These are phyloP conservation scores for Fusarium xyrophilum DNA, from an alignment of 2,329 filamentous ascomycete genomes.

Conservation along the genomic window DNA sequence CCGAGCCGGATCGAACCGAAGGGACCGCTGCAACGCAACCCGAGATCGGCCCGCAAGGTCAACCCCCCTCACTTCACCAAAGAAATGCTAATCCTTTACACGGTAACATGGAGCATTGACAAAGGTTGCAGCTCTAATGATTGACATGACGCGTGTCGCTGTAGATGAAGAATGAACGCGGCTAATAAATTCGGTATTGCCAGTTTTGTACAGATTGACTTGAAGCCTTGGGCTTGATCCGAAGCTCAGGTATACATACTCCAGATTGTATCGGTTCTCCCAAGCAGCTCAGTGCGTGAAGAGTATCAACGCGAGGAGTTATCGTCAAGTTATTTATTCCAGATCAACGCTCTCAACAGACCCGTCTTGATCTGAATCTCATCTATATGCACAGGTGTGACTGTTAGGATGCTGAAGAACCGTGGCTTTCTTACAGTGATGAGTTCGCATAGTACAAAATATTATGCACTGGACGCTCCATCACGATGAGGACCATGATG, in stretches of 20 bases:
- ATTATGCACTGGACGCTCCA: too few relatives aligned
- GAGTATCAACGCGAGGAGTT: too few relatives aligned
- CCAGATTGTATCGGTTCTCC: too few relatives aligned
- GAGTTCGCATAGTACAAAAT: too few relatives aligned
- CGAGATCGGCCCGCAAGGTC: neutral
- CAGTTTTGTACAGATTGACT: neutral
- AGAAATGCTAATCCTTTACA: neutral
- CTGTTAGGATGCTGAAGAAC: too few relatives aligned
- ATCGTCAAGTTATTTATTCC: too few relatives aligned
- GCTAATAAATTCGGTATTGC: neutral
- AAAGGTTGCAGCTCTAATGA: neutral
- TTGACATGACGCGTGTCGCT: too few relatives aligned
- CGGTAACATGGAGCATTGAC: neutral
- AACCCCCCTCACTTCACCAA: neutral
- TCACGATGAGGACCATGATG: too few relatives aligned
- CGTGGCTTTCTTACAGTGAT: too few relatives aligned
- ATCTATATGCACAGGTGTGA: too few relatives aligned
- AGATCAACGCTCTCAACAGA: too few relatives aligned
- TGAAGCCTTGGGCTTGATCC: neutral
- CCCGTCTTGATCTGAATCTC: rapidly evolving
- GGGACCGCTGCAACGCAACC: neutral
- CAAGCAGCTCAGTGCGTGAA: too few relatives aligned
- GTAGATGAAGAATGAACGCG: neutral
- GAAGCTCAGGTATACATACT: neutral
- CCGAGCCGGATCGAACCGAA: slow-evolving; percentile 24